Base-by-base conservation (phyloP, 768 basidiomycete genomes). In the Russula earlei region DNA sequence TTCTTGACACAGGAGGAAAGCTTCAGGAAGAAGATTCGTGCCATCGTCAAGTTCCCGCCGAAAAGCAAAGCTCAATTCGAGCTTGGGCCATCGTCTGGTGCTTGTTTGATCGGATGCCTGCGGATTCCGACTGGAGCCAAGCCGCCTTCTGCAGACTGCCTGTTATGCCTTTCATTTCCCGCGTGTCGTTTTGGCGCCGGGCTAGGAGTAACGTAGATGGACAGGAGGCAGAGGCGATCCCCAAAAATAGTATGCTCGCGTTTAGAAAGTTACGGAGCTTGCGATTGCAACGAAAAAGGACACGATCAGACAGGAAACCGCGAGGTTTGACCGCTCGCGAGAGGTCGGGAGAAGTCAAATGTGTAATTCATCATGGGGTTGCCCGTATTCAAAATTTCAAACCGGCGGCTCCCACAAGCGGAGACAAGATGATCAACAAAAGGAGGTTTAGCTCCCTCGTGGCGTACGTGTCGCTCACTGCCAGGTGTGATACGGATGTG, bases 21-120 rank as follows among this genome's bases (percentile, higher is more conserved):
- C 46, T 31, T 10, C 29, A 31, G 74, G 31, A 66, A 64, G 66
- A 67, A 34, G 65, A 65, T n/a, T 11, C 11, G 70, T 78, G 37
- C 72, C 73, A 36, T 77, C 74, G 49, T 67, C 11, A 20, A 42
- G 12, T 24, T 42, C n/a, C n/a, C n/a, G n/a, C n/a, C n/a, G n/a
- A n/a, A n/a, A n/a, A n/a, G n/a, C 19, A 42, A 10, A 36, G 15
- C 33, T 43, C 22, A 25, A 27, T 7, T 15, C 61, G 59, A 63
- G 59, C 34, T 34, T 27, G 33, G 31, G 41, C 41, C 37, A 52
- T 40, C 36, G 38, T 46, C 31, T 42, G 12, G 12, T 36, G 12
- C 20, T 15, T 43, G 29, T 24, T 52, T 41, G 52, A 58, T 58
- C 57, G 47, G 22, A 44, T 14, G 17, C 33, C 14, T 58, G 48